Percentiles rank a stretch among this genome's conserved stretches.
These are phyloP conservation scores for Alternaria sp. DNA, from an alignment of 2,329 filamentous ascomycete genomes.

Conservation along the genomic window DNA sequence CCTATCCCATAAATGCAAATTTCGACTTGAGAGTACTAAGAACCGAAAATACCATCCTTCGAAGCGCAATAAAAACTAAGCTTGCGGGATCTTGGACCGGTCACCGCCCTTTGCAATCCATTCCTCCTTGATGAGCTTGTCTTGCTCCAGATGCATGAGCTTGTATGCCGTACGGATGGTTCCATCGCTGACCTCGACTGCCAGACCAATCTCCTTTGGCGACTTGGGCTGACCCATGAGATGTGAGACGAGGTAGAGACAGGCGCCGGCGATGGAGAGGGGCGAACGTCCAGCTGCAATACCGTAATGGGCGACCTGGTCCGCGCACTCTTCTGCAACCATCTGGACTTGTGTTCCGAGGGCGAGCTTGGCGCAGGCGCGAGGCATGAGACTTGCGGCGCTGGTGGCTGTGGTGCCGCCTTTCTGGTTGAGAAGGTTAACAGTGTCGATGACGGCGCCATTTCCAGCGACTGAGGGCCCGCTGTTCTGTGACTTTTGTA, in stretches of 20 bases:
- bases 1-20: neutral
- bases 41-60: neutral
- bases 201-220: slow-evolving; percentile 84
- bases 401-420: slow-evolving; percentile 75
- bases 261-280: slow-evolving; percentile 90
- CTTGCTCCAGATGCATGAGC: slow-evolving; percentile 77
- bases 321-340: slow-evolving; percentile 79
- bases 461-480: slow-evolving; percentile 39
- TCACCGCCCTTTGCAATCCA: slow-evolving; percentile 78
- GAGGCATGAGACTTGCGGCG: slow-evolving; percentile 83
- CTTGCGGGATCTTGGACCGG: slow-evolving; percentile 71
- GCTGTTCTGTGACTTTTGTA: slow-evolving; percentile 67
- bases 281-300: slow-evolving; percentile 92
- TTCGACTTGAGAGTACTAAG: neutral
- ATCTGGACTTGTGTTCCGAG: slow-evolving; percentile 79
- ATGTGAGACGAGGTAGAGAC: slow-evolving; percentile 94
- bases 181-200: slow-evolving; percentile 92
- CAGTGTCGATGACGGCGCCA: slow-evolving; percentile 60
- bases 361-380: slow-evolving; percentile 86
- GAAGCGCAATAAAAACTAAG: neutral
- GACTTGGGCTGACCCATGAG: slow-evolving; percentile 80
- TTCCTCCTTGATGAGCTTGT: slow-evolving; percentile 76
- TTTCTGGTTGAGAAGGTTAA: slow-evolving; percentile 65
- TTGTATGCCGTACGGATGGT: slow-evolving; percentile 97
- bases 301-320: slow-evolving; percentile 77